Conservation (phyloP, 371 early-diverging fungal species). For the Blastocladiella emersonii region DNA sequence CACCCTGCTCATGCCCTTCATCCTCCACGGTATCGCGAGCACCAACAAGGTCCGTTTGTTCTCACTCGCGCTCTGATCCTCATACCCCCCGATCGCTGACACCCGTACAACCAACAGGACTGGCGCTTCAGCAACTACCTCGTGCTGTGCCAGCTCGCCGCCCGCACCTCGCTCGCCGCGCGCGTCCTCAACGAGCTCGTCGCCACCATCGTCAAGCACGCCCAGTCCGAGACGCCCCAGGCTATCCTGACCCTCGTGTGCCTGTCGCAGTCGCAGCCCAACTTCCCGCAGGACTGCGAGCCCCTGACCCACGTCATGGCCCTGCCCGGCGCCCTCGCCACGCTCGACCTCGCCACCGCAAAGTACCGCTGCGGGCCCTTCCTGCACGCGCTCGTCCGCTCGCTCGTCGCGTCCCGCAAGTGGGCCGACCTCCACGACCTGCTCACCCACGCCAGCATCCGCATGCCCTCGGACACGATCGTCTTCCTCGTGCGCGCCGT, state of each 20-base stretch:
- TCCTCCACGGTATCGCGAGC: slow-evolving; percentile 32
- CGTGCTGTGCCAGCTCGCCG: slow-evolving; percentile 16
- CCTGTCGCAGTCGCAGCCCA: slow-evolving; percentile 15
- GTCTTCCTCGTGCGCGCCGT: slow-evolving; percentile 8
- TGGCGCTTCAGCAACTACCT: slow-evolving; percentile 19
- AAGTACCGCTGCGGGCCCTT: background rate
- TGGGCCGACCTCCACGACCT: slow-evolving; percentile 4
- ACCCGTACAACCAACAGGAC: slow-evolving; percentile 2
- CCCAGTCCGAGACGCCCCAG: background rate
- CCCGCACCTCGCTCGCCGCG: slow-evolving; percentile 12
- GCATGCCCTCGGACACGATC: slow-evolving; percentile 8
- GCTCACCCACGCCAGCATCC: slow-evolving; percentile 7
- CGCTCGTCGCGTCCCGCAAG: background rate
- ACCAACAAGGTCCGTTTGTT: slow-evolving; percentile 28
- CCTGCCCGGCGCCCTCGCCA: background rate
- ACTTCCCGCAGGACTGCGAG: slow-evolving; percentile 9
- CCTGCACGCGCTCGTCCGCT: background rate
- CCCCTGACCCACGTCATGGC: background rate
- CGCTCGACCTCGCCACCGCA: background rate
- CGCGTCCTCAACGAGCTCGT: slow-evolving; percentile 15
- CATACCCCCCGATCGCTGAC: too few species aligned
- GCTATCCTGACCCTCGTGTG: slow-evolving; percentile 13
- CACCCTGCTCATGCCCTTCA: slow-evolving; percentile 39
- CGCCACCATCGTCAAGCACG: background rate
- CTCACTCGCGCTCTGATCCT: background rate